Evolutionary conservation across 2,329 filamentous ascomycete species (phyloP), one percentile per base, ranked within the genome.

Genomic region (Zymoseptoria tritici): DNA sequence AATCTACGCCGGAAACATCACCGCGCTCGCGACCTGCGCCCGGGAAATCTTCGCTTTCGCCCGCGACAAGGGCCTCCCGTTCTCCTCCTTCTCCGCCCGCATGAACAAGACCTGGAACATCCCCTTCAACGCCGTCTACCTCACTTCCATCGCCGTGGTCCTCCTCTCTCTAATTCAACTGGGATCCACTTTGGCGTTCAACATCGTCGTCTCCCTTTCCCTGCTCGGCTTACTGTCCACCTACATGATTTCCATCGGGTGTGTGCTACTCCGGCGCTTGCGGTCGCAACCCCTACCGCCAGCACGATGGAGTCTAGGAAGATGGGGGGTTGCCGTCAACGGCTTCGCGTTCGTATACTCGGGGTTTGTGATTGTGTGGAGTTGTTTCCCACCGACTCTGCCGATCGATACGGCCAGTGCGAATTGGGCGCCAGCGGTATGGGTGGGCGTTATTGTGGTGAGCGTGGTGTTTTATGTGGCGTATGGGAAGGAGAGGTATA

Each of bases 1-100:
- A 19, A 66, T 66, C 55, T 67, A 66, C 36, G 64, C 64, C 19
- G 66, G 66, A 21, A 65, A 65, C 55, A 64, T 67, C 50, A 68
- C 66, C 4, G 67, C 65, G 11, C 80, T 80, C 1, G 75, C 76
- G 49, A 73, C 76, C 4, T 75, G 74, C 7, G 76, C 75, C 11
- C 73, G 77, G 16, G 76, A 78, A 69, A 13, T 52, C 5, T 79
- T 69, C 59, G 76, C 76, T 0, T 79, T 79, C 60, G 76, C 77
- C 3, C 68, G 75, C 13, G 75, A 77, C 61, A 69, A 73, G 46
- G 75, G 73, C 6, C 60, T 75, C 16, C 74, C 73, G 0, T 74
- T 71, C 61, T 70, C 70, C 24, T 55, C 57, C 2, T 71, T 67
- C 66, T 63, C 70, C 26, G 55, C 68, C n/a, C 65, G 58, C 4